Evolutionary conservation across 1,284 basidiomycete genomes (phyloP), one percentile per base, ranked within the genome.

Genomic region (Marasmius tenuissimus): DNA sequence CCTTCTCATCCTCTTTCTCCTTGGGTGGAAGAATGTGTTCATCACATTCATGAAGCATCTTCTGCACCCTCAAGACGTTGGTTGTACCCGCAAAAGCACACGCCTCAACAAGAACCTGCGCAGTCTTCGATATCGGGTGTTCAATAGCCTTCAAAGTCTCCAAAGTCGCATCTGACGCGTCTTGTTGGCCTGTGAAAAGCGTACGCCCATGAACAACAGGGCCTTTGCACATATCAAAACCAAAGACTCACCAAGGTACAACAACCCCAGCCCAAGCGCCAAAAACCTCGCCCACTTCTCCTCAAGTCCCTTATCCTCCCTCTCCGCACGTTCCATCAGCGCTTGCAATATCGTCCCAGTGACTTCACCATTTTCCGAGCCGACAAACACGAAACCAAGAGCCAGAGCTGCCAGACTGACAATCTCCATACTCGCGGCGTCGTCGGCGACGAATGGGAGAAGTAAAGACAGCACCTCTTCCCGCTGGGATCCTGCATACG

Each of bases 211-310:
- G n/a, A n/a, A n/a, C n/a, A n/a, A n/a, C n/a, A n/a, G n/a, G n/a
- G n/a, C n/a, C n/a, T n/a, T n/a, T n/a, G n/a, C n/a, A n/a, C n/a
- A n/a, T n/a, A n/a, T 14, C 37, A 58, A 18, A 42, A 40, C 33
- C 16, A 39, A 37, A n/a, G 16, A 76, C 84, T 55, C 66, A 94
- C 94, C 95, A 50, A 99, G 85, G 78, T 94, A 98, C 58, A 99
- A 82, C 65, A 99, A 78, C 12, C 93, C 97, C 40, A 99, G 80
- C 42, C 96, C 97, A 35, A 99, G 81, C 18, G 85, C 89, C 84
- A 98, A 87, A 76, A 95, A 99, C 52, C 93, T 82, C 3, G 92
- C 86, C 97, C 97, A 99, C 78, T 97, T 97, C 73, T 94, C 93
- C 65, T 89, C 88, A 9, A 97, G 78, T 16, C 87, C 85, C 63